Base-by-base conservation (phyloP, 2,329 filamentous ascomycete genomes). In the Penicillium sp. region DNA sequence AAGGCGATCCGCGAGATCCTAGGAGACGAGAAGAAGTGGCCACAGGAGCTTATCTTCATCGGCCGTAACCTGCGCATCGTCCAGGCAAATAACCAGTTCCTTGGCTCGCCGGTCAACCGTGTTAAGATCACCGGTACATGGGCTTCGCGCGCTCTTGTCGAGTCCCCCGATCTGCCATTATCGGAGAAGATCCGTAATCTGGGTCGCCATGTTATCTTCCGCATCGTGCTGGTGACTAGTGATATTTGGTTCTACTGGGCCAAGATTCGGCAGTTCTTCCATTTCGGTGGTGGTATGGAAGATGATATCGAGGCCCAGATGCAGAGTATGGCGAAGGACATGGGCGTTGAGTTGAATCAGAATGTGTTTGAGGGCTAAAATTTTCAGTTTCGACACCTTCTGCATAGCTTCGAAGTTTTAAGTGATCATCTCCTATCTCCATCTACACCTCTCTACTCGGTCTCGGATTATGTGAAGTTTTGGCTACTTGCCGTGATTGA, bases 51-150 rank as follows among this genome's bases (percentile, higher is more conserved):
- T 52, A 85, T 96, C 64, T 96, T 96, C 71, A 91, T 96, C 62
- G 90, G 90, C 1, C 83, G 92, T 35, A 96, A 95, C 70, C 84
- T 96, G 78, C 84, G 92, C 47, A 96, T 96, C 64, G 91, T 96
- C 2, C 91, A 96, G 72, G 90, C 87, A 5, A 95, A 95, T 72
- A 95, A 96, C 69, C 90, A 95, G 68, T 92, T 88, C 72, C 81
- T 96, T 46, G 91, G 91, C 20, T 90, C 86, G 0, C 92, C 92
- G 0, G 90, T 96, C 39, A 92, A 96, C 71, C 80, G 94, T 1
- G 84, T 97, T 71, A 96, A 96, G 76, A 91, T 95, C 69, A 96
- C 94, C 56, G 92, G 92, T 20, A 80, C 85, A 51, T 97, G 92
- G 92, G 92, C 92, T 1, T 89, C 85, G 53, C 79, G 89, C 20